Evolutionary conservation across 176 grass and related monocot genomes (phyloP).

Genomic region (Rhipidocladum racemiflorum): DNA sequence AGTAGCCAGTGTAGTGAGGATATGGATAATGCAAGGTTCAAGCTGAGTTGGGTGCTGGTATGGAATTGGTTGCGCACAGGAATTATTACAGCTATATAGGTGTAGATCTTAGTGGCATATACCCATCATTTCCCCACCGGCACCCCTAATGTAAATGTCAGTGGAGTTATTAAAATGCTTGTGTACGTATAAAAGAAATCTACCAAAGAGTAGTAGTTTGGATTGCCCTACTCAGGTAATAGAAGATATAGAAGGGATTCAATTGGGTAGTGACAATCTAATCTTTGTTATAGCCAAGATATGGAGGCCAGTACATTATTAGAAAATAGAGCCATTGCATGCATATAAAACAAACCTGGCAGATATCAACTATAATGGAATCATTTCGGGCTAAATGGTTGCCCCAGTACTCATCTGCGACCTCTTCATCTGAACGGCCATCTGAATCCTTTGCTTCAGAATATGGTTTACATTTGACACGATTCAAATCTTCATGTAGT

Average conservation of each 20-base stretch:
- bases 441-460: slow-evolving; percentile 80
- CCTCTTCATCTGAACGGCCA: slow-evolving; percentile 76
- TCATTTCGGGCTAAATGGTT: slow-evolving; percentile 99
- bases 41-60: neutral
- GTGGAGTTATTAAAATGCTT: neutral
- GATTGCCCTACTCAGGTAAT: neutral
- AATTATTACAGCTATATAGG: slow-evolving; percentile 4
- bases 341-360: slow-evolving; percentile 66
- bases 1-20: neutral
- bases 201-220: neutral
- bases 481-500: slow-evolving; percentile 96
- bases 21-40: neutral
- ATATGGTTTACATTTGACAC: slow-evolving; percentile 92
- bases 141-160: neutral
- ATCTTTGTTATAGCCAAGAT: neutral
- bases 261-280: neutral
- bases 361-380: slow-evolving; percentile 96
- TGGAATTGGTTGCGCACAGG: neutral
- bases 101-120: neutral
- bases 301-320: neutral
- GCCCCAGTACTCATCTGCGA: slow-evolving; percentile 84
- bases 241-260: slow-evolving; percentile 13
- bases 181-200: neutral
- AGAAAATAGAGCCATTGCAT: neutral
- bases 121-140: neutral